A percentile compares a stretch with the other conserved stretches of the same genome.
These are phyloP conservation scores for Colletotrichum echinochloae DNA, from an alignment of 2,329 filamentous ascomycete genomes.

Conservation along the genomic window DNA sequence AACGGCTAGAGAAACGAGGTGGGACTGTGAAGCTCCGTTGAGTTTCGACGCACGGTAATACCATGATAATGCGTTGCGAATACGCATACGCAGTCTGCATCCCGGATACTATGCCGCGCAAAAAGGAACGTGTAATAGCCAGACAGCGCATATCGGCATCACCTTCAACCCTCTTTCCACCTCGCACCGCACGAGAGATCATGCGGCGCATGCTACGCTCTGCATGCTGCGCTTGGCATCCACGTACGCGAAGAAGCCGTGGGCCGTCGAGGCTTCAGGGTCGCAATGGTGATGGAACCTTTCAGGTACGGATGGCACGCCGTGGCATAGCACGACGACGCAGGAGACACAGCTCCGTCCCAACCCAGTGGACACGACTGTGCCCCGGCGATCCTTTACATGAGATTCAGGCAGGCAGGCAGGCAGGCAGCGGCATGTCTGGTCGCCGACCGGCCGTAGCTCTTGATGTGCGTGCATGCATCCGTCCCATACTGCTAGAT, in stretches of 20 bases:
- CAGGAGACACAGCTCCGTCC: background rate
- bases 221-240: background rate
- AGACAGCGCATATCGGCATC: background rate
- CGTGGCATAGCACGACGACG: background rate
- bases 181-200: background rate
- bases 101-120: background rate
- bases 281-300: background rate
- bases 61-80: background rate
- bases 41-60: background rate
- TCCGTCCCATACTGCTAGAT: too few relatives aligned
- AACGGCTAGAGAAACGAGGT: too few relatives aligned
- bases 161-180: background rate
- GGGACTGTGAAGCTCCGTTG: too few relatives aligned
- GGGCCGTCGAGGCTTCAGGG: background rate
- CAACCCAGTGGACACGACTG: background rate
- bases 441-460: conserved; percentile 23
- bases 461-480: conserved; percentile 5
- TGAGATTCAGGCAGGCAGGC: background rate
- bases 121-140: background rate
- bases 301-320: background rate
- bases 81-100: background rate
- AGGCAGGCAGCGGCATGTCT: conserved; percentile 7
- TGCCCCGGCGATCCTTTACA: background rate
- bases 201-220: background rate
- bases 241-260: background rate